These are phyloP conservation scores for Brassica carinata DNA, from an alignment of 345 rosid genomes.

Conservation along the genomic window DNA sequence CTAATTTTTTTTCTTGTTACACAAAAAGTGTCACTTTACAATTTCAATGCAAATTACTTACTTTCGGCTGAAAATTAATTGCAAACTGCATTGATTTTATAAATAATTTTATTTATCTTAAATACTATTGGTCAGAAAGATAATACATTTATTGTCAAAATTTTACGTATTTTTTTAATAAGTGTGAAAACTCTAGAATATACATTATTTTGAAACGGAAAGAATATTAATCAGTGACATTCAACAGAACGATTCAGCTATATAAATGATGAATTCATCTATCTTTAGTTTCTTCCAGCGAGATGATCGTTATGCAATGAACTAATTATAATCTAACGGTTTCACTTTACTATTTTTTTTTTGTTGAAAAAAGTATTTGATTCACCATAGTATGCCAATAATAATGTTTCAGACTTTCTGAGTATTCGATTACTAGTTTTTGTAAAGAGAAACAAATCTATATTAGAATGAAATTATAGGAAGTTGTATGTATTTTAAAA, in stretches of 20 bases:
- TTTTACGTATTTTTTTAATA: too few relatives aligned
- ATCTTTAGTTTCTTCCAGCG: not conserved
- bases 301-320: not conserved
- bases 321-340: not conserved
- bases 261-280: not conserved
- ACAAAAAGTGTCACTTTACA: too few relatives aligned
- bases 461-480: not conserved
- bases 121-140: too few relatives aligned
- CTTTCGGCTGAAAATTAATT: too few relatives aligned
- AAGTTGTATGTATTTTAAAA: not conserved
- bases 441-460: not conserved
- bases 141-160: too few relatives aligned
- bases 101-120: too few relatives aligned
- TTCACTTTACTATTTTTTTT: not conserved
- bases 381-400: not conserved
- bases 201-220: too few relatives aligned
- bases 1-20: too few relatives aligned
- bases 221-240: not conserved
- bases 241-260: conserved; percentile 5
- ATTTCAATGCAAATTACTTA: too few relatives aligned
- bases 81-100: too few relatives aligned
- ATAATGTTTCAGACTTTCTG: not conserved
- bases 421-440: not conserved
- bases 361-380: not conserved
- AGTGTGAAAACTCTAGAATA: too few relatives aligned